These are phyloP conservation scores for Eucalyptus urophylla DNA, from an alignment of 345 rosid genomes.

Conservation along the genomic window DNA sequence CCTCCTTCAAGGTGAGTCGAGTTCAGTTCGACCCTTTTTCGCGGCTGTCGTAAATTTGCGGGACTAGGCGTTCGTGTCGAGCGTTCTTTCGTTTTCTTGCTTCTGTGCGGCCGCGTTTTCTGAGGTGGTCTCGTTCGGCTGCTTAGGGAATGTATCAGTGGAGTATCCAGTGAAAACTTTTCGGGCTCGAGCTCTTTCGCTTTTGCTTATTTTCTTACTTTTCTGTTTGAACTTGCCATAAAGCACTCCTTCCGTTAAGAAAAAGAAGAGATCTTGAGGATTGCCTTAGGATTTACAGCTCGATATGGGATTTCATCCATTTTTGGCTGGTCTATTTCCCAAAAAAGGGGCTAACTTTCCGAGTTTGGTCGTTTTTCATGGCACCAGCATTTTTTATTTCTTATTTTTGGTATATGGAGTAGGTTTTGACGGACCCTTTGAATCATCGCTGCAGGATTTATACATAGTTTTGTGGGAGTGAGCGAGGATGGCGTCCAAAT, in stretches of 20 bases:
- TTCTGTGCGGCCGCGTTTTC: not conserved
- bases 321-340: not conserved
- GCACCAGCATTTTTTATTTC: not conserved
- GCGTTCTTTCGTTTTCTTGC: not conserved
- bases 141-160: not conserved
- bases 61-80: not conserved
- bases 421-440: not conserved
- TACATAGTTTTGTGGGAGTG: not conserved
- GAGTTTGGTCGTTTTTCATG: not conserved
- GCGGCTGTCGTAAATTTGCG: not conserved
- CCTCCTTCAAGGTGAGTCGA: not conserved
- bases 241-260: not conserved
- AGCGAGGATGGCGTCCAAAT: slow-evolving; percentile 47
- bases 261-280: not conserved
- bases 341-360: not conserved
- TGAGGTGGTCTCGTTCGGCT: not conserved
- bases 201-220: not conserved
- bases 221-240: not conserved
- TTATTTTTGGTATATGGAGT: not conserved
- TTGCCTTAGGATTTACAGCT: not conserved
- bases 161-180: not conserved
- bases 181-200: not conserved
- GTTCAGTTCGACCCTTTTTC: not conserved
- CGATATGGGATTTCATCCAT: not conserved
- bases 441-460: not conserved